These are phyloP conservation scores for Mycena rebaudengoi DNA, from an alignment of 768 basidiomycete genomes.

Conservation along the genomic window DNA sequence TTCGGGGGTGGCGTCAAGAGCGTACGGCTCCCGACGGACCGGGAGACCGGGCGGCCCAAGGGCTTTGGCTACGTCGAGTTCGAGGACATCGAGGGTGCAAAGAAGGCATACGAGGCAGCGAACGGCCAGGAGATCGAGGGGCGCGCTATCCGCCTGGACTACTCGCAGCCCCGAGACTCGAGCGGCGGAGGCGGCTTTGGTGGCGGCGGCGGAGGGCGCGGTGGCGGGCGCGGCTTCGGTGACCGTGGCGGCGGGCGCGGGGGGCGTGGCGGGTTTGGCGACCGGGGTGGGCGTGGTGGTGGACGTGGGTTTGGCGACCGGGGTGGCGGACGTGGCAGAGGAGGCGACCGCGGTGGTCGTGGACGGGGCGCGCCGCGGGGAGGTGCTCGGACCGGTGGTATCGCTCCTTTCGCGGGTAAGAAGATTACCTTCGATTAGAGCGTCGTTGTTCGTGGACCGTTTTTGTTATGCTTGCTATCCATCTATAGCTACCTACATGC, in stretches of 20 bases:
- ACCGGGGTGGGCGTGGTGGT: conserved; percentile 48
- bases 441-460: no score
- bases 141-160: conserved; percentile 83
- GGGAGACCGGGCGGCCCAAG: conserved; percentile 89
- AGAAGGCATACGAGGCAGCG: conserved; percentile 77
- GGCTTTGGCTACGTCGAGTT: conserved; percentile 99
- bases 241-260: conserved; percentile 42
- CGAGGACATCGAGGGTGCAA: conserved; percentile 79
- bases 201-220: conserved; percentile 47
- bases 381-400: conserved; percentile 68
- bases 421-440: conserved; percentile 69
- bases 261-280: conserved; percentile 43
- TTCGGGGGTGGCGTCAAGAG: conserved; percentile 80
- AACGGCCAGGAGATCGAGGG: conserved; percentile 84
- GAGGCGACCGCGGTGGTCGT: conserved; percentile 51
- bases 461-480: no score
- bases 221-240: conserved; percentile 44
- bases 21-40: conserved; percentile 91
- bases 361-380: conserved; percentile 55
- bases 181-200: conserved; percentile 63
- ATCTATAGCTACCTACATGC: no score
- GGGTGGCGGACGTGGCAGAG: conserved; percentile 49
- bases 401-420: conserved; percentile 71
- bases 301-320: conserved; percentile 47
- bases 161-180: conserved; percentile 80